phyloP scores from a whole-genome alignment of 768 basidiomycete species.

The Termitomyces sp. region DNA sequence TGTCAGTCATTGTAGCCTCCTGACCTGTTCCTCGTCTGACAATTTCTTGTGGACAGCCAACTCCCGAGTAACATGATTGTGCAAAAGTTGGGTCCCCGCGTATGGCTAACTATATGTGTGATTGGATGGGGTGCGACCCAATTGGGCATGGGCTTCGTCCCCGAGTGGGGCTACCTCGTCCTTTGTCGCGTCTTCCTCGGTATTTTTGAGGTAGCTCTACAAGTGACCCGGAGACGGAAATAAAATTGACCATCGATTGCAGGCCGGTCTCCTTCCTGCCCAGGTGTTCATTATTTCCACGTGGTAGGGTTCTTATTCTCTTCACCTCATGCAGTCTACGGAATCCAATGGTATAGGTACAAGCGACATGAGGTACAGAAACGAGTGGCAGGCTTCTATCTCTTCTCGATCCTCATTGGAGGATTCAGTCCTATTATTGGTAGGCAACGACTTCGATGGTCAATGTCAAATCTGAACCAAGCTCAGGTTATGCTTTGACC shows the following conservation, averaged over 20 bases:
- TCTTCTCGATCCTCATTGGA: slow-evolving; percentile 26
- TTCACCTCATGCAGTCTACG: not conserved
- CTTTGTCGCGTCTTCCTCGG: slow-evolving; percentile 38
- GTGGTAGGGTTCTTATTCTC: slow-evolving; percentile 3
- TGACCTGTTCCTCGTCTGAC: not conserved
- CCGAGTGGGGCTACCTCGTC: slow-evolving; percentile 34
- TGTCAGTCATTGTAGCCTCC: slow-evolving; percentile 22
- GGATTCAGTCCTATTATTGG: slow-evolving; percentile 25
- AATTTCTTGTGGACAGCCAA: slow-evolving; percentile 25
- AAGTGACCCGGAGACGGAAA: not conserved
- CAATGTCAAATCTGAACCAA: not conserved
- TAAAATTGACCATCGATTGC: not conserved
- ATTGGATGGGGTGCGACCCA: slow-evolving; percentile 39
- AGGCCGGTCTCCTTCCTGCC: not conserved
- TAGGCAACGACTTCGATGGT: not conserved
- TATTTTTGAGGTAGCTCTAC: slow-evolving; percentile 32
- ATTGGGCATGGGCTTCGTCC: too few species aligned
- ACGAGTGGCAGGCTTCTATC: slow-evolving; percentile 28
- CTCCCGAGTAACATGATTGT: slow-evolving; percentile 40
- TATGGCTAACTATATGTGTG: slow-evolving; percentile 36
- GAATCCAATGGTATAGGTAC: slow-evolving; percentile 20
- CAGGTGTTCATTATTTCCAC: not conserved
- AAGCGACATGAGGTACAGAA: slow-evolving; percentile 41
- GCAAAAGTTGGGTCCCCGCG: slow-evolving; percentile 34
- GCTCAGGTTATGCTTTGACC: slow-evolving; percentile 13